A percentile compares a stretch with the other conserved stretches of the same genome.
Evolutionary conservation across 352 stramenopile species (phyloP).

Genomic region (Paralagenidium karlingii): DNA sequence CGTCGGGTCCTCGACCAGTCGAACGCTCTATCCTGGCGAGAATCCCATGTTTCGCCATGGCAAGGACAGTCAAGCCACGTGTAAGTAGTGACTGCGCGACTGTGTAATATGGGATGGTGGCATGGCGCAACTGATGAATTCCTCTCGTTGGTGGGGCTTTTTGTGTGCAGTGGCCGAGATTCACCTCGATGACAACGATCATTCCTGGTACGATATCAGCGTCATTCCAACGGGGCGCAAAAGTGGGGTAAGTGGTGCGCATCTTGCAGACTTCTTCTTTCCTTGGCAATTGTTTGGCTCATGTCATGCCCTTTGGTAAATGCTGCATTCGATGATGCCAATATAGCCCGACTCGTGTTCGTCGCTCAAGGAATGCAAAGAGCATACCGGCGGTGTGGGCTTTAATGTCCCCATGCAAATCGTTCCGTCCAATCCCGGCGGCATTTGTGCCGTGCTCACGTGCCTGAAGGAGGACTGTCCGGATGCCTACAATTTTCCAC

Average conservation of each 20-base stretch:
- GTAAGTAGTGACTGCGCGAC: constrained; percentile 13
- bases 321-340: constrained; percentile 1
- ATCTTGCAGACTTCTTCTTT: too few relatives aligned
- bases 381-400: constrained; percentile 27
- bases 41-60: constrained; percentile 57
- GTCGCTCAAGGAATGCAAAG: constrained; percentile 32
- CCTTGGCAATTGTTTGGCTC: too few relatives aligned
- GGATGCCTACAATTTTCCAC: constrained; percentile 48
- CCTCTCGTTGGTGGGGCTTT: too few relatives aligned
- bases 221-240: too few relatives aligned
- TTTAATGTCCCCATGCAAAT: constrained; percentile 59
- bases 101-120: too few relatives aligned
- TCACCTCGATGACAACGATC: too few relatives aligned
- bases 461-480: constrained; percentile 33
- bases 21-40: constrained; percentile 18
- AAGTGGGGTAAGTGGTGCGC: too few relatives aligned
- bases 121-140: too few relatives aligned
- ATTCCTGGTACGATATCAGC: constrained; percentile 52
- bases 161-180: too few relatives aligned
- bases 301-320: too few relatives aligned
- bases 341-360: constrained; percentile 10
- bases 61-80: constrained; percentile 18
- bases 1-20: constrained; percentile 12
- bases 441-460: constrained; percentile 25
- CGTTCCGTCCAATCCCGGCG: constrained; percentile 12